A percentile compares a stretch with the other conserved stretches of the same genome.
Conservation (phyloP, 441 rosid species). For the Gossypium schwendimanii region DNA sequence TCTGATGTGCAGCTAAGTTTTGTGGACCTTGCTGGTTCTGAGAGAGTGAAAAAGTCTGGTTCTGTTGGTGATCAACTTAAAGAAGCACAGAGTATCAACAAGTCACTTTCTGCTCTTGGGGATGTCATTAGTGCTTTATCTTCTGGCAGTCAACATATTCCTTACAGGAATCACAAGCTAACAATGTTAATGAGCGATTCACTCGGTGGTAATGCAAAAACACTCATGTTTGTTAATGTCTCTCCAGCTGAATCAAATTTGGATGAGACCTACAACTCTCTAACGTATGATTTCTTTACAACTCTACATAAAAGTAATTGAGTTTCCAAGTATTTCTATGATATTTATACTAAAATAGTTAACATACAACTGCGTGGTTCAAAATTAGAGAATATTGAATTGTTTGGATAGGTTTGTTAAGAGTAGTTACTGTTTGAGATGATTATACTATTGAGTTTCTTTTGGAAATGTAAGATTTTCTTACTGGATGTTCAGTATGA, state of each 20-base stretch:
- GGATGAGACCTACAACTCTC: conserved; percentile 89
- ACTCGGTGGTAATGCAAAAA: conserved; percentile 96
- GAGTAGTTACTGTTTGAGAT: background rate
- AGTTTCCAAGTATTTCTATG: background rate
- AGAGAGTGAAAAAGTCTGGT: conserved; percentile 87
- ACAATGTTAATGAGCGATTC: conserved; percentile 98
- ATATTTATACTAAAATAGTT: background rate
- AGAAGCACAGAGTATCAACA: conserved; percentile 95
- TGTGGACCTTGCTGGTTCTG: conserved; percentile 98
- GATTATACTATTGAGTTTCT: too few species aligned
- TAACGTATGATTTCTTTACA: conserved; percentile 41
- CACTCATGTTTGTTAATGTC: conserved; percentile 89
- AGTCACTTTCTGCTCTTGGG: conserved; percentile 91
- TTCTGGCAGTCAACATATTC: conserved; percentile 77
- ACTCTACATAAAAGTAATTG: background rate
- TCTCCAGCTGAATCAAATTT: conserved; percentile 86
- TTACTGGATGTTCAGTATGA: background rate
- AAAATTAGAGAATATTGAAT: background rate
- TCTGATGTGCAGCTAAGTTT: conserved; percentile 63
- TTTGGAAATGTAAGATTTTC: background rate
- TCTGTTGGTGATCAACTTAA: conserved; percentile 74
- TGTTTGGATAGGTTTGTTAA: background rate
- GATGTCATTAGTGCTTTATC: conserved; percentile 93
- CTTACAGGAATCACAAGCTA: conserved; percentile 88
- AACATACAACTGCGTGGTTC: background rate